A percentile compares a stretch with the other conserved stretches of the same genome.
Evolutionary conservation across 2,329 filamentous ascomycete genomes (phyloP).

Genomic region (Microdochium nivale): DNA sequence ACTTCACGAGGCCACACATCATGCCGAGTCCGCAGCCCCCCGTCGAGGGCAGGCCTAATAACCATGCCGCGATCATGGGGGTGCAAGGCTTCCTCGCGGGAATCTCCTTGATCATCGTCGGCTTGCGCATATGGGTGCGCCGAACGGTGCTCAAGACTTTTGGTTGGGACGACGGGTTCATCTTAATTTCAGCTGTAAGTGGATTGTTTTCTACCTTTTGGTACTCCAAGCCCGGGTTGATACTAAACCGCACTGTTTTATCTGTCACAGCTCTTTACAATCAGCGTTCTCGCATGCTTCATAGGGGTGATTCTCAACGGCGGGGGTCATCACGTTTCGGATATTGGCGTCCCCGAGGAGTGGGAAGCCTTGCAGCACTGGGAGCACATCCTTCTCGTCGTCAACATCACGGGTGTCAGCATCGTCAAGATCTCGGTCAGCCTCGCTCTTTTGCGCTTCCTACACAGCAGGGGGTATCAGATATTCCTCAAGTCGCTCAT

Average conservation of each 20-base stretch:
- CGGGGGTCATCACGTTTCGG: slow-evolving; percentile 1
- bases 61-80: not conserved
- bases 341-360: slow-evolving; percentile 2
- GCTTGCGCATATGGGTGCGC: slow-evolving; percentile 4
- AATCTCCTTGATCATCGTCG: not conserved
- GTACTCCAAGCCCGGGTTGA: not conserved
- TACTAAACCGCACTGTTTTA: not conserved
- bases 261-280: slow-evolving; percentile 2
- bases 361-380: slow-evolving; percentile 2
- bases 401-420: slow-evolving; percentile 5
- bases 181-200: slow-evolving; percentile 3
- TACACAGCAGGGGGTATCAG: slow-evolving; percentile 3
- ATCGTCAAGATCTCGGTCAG: slow-evolving; percentile 5
- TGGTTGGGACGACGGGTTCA: slow-evolving; percentile 4
- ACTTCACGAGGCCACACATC: not conserved
- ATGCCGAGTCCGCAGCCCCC: not conserved
- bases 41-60: not conserved
- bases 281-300: slow-evolving; percentile 5
- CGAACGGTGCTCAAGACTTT: slow-evolving; percentile 4
- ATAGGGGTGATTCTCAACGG: slow-evolving; percentile 3
- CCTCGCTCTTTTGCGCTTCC: slow-evolving; percentile 5
- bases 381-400: slow-evolving; percentile 4
- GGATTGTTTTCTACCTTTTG: not conserved
- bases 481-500: slow-evolving; percentile 4
- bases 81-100: not conserved